Percentiles rank a stretch among this genome's conserved stretches.
Evolutionary conservation across 1,139 yeast species (phyloP).

Genomic region (Chernovozyma aurita): DNA sequence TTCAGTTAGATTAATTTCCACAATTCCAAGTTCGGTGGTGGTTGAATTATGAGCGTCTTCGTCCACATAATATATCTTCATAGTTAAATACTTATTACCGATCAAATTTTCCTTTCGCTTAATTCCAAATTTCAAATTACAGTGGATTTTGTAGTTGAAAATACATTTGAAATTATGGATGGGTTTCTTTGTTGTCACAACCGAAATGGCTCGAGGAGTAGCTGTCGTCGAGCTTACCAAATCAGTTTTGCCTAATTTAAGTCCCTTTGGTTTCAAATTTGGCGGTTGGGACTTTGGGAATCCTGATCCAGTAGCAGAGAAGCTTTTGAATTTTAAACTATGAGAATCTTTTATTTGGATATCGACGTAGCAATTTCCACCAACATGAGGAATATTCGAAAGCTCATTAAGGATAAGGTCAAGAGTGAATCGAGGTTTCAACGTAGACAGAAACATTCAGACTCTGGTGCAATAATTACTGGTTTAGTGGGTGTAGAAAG

Average conservation of each 20-base stretch:
- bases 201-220: constrained; percentile 25
- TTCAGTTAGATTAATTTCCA: constrained; percentile 69
- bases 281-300: not conserved
- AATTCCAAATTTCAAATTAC: constrained; percentile 38
- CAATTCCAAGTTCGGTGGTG: constrained; percentile 51
- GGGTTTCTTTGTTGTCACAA: constrained; percentile 30
- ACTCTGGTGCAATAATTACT: no score
- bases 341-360: constrained; percentile 29
- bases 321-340: constrained; percentile 11
- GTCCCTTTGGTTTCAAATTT: constrained; percentile 2
- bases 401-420: constrained; percentile 61
- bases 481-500: no score
- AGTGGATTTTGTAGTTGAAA: constrained; percentile 34
- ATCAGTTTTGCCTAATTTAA: not conserved
- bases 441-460: constrained; percentile 8
- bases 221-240: not conserved
- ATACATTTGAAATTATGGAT: constrained; percentile 42
- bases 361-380: constrained; percentile 65
- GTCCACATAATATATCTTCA: constrained; percentile 37
- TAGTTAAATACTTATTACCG: constrained; percentile 32
- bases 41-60: constrained; percentile 13
- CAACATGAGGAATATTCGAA: constrained; percentile 75
- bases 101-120: constrained; percentile 34
- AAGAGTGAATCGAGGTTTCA: constrained; percentile 51
- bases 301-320: constrained; percentile 1